Conservation (phyloP, 768 basidiomycete genomes). For the Suillus bovinus region DNA sequence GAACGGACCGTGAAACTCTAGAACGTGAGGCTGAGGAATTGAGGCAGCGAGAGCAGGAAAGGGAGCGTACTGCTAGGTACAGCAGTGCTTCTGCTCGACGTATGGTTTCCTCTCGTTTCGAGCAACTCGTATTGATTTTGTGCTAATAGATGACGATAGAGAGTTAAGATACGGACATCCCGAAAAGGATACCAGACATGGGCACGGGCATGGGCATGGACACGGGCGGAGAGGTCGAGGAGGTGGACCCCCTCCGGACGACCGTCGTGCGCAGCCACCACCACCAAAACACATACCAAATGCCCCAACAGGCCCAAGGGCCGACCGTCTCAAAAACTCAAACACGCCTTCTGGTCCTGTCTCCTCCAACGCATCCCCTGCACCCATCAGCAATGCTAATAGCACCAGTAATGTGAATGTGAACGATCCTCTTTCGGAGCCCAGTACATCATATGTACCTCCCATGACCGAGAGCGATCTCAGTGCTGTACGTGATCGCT, state of each 20-base stretch:
- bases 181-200: constrained; percentile 49
- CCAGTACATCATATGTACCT: constrained; percentile 46
- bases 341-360: constrained; percentile 28
- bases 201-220: constrained; percentile 38
- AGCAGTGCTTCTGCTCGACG: constrained; percentile 43
- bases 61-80: constrained; percentile 35
- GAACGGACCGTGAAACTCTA: constrained; percentile 64
- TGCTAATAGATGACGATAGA: constrained; percentile 45
- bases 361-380: constrained; percentile 45
- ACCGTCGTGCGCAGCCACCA: constrained; percentile 34
- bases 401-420: constrained; percentile 12
- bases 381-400: constrained; percentile 20
- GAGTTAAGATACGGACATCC: constrained; percentile 48
- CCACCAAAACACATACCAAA: constrained; percentile 42
- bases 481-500: constrained; percentile 83
- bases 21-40: constrained; percentile 77
- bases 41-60: constrained; percentile 49
- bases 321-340: constrained; percentile 56
- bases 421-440: constrained; percentile 32
- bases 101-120: constrained; percentile 17
- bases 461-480: constrained; percentile 83
- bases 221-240: constrained; percentile 46
- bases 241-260: constrained; percentile 36
- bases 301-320: constrained; percentile 84
- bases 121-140: constrained; percentile 9